A percentile compares a stretch with the other conserved stretches of the same genome.
Conservation (phyloP, 768 basidiomycete genomes). For the Dioszegia crocea region DNA sequence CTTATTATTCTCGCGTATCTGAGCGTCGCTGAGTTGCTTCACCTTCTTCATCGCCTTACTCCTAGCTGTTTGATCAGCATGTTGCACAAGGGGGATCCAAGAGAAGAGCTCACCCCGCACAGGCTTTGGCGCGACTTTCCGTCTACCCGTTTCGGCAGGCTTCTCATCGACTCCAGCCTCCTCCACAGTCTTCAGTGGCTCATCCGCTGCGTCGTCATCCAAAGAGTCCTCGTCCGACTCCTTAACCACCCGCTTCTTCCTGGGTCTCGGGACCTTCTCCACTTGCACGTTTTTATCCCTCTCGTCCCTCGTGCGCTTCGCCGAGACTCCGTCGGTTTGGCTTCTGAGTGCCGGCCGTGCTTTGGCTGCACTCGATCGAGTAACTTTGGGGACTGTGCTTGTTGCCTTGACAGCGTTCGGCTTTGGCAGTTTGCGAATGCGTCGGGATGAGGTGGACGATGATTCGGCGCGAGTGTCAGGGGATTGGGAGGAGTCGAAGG, state of each 20-base stretch:
- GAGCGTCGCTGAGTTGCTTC: slow-evolving; percentile 19
- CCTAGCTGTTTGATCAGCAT: not conserved
- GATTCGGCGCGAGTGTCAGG: too few relatives aligned
- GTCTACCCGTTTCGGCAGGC: not conserved
- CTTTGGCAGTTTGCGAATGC: too few relatives aligned
- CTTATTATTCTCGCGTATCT: slow-evolving; percentile 16
- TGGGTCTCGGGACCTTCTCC: not conserved
- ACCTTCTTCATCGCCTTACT: slow-evolving; percentile 1
- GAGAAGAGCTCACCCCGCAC: too few relatives aligned
- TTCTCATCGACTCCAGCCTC: not conserved
- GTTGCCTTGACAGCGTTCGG: too few relatives aligned
- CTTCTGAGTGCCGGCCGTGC: not conserved
- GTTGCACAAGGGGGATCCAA: too few relatives aligned
- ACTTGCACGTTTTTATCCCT: not conserved
- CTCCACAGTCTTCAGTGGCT: not conserved
- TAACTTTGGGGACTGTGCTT: too few relatives aligned
- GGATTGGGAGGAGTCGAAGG: too few relatives aligned
- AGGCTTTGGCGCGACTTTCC: slow-evolving; percentile 7
- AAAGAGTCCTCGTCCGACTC: too few relatives aligned
- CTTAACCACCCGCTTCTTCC: not conserved
- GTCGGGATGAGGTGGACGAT: too few relatives aligned
- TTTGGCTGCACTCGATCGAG: too few relatives aligned
- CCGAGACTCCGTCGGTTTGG: not conserved
- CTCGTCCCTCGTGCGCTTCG: not conserved
- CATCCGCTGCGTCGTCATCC: too few relatives aligned